These are phyloP conservation scores for Globisporangium nagaii DNA, from an alignment of 352 stramenopile species.

Conservation along the genomic window DNA sequence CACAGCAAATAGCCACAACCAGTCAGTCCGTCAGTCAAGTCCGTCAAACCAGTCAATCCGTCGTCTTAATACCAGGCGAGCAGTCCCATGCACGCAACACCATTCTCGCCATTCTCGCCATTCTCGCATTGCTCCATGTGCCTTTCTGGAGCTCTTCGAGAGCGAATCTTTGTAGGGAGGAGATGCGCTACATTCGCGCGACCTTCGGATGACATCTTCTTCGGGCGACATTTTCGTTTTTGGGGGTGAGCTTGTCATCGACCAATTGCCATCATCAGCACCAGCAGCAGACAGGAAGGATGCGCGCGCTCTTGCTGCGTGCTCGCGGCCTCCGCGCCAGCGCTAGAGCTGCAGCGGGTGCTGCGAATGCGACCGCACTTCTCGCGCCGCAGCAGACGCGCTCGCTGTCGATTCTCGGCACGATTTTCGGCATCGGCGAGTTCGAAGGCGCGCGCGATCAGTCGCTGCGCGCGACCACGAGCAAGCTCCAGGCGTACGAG, in stretches of 20 bases:
- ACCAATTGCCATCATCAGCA: slow-evolving; percentile 1
- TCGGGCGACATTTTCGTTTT: background rate
- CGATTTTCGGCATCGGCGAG: slow-evolving; percentile 80
- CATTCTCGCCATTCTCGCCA: background rate
- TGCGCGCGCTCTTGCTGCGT: background rate
- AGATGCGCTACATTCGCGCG: background rate
- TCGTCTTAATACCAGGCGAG: too few species aligned
- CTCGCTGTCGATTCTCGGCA: slow-evolving; percentile 58
- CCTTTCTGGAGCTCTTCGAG: too few species aligned
- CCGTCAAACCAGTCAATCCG: background rate
- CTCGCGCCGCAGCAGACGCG: slow-evolving; percentile 13
- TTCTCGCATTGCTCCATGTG: background rate
- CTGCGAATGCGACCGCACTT: background rate
- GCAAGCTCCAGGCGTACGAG: slow-evolving; percentile 68
- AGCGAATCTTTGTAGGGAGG: too few species aligned
- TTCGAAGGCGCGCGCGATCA: slow-evolving; percentile 67
- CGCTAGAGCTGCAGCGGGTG: background rate
- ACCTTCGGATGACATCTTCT: background rate
- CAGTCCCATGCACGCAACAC: background rate
- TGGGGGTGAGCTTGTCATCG: background rate
- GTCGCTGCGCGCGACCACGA: slow-evolving; percentile 42
- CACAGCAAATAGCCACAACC: background rate
- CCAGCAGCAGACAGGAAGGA: background rate
- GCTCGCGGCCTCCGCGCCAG: background rate
- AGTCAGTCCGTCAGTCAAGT: background rate